Conservation (phyloP, 441 rosid genomes). For the Geranium incanum region DNA sequence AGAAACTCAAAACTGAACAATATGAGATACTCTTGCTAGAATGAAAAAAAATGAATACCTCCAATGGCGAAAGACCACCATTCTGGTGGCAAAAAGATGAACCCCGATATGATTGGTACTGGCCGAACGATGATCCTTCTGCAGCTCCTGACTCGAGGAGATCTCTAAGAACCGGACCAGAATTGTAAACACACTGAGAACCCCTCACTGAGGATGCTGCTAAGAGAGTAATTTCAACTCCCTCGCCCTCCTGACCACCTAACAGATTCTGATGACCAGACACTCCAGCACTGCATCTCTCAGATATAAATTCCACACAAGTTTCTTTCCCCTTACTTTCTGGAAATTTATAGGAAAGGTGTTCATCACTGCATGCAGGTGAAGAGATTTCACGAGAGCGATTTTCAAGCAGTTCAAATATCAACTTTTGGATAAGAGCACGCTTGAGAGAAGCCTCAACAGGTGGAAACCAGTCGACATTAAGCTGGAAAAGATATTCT, state of each 20-base stretch:
- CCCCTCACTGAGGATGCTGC: conserved; percentile 53
- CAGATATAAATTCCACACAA: conserved; percentile 34
- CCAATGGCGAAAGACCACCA: conserved; percentile 40
- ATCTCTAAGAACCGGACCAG: conserved; percentile 76
- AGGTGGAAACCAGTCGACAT: conserved; percentile 58
- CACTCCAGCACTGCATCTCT: conserved; percentile 32
- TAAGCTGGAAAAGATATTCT: conserved; percentile 38
- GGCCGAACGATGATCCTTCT: conserved; percentile 58
- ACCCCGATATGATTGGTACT: conserved; percentile 48
- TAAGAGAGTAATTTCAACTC: conserved; percentile 67
- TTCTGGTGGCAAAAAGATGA: conserved; percentile 51
- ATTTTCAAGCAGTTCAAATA: conserved; percentile 50
- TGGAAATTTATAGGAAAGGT: conserved; percentile 35
- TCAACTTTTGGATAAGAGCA: conserved; percentile 51
- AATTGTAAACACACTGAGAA: conserved; percentile 50
- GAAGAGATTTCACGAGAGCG: conserved; percentile 31
- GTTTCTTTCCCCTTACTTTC: conserved; percentile 33
- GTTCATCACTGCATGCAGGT: conserved; percentile 31
- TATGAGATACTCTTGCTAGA: conserved; percentile 14
- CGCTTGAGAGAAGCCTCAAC: conserved; percentile 67
- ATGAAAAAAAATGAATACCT: conserved; percentile 41
- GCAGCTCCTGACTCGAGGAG: conserved; percentile 61
- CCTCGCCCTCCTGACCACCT: conserved; percentile 40
- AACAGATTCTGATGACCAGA: conserved; percentile 43
- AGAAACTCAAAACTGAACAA: conserved; percentile 5